Conservation (phyloP, 1,139 yeast genomes). For the Geotrichum cucujoidarum region DNA sequence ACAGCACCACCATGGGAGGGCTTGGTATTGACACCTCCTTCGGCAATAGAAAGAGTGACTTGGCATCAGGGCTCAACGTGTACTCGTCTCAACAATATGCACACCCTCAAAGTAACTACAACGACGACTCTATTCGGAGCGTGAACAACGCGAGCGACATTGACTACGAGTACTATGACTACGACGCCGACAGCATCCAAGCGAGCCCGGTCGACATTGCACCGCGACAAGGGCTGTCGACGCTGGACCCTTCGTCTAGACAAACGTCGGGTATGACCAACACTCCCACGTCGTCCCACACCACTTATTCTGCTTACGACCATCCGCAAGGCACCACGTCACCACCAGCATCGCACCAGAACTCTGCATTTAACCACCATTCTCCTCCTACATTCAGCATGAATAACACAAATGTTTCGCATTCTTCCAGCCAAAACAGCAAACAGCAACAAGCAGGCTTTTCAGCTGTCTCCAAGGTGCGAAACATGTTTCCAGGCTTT, state of each 20-base stretch:
- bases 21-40: conserved; percentile 16
- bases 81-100: conserved; percentile 3
- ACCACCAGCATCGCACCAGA: conserved; percentile 8
- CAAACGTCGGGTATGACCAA: conserved; percentile 11
- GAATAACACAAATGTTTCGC: conserved; percentile 3
- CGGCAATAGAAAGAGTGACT: conserved; percentile 2
- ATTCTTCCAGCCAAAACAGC: conserved; percentile 8
- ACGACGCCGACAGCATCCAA: conserved; percentile 13
- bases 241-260: not conserved
- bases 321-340: conserved; percentile 7
- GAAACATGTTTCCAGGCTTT: conserved; percentile 20
- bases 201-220: conserved; percentile 17
- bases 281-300: conserved; percentile 11
- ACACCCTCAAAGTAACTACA: not conserved
- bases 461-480: conserved; percentile 16
- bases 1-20: conserved; percentile 11
- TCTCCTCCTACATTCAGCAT: conserved; percentile 3
- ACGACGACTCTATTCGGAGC: conserved; percentile 6
- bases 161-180: conserved; percentile 13
- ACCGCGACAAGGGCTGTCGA: not conserved
- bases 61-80: conserved; percentile 5
- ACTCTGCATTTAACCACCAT: not conserved
- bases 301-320: conserved; percentile 8
- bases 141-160: not conserved
- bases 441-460: not conserved